Conservation (phyloP, 2,329 filamentous ascomycete species). For the Cercospora sesami region DNA sequence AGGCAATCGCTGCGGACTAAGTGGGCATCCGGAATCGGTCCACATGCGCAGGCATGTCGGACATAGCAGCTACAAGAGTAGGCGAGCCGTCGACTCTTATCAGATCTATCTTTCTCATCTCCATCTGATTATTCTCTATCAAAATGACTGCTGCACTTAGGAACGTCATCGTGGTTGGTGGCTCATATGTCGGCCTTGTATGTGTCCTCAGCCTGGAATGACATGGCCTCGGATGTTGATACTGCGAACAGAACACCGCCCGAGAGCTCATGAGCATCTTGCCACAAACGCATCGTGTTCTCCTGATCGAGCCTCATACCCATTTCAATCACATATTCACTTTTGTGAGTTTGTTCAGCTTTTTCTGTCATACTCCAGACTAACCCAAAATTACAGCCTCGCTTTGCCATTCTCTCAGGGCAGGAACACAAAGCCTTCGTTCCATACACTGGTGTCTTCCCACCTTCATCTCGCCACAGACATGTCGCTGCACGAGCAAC, state of each 20-base stretch:
- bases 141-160: constrained; percentile 15
- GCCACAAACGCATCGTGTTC: constrained; percentile 21
- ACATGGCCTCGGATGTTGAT: background rate
- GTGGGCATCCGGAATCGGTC: background rate
- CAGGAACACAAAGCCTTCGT: constrained; percentile 30
- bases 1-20: background rate
- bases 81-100: background rate
- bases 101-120: background rate
- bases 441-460: constrained; percentile 25
- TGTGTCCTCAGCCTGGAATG: background rate
- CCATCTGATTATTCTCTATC: background rate
- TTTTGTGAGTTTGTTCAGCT: constrained; percentile 16
- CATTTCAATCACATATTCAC: constrained; percentile 31
- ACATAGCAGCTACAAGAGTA: background rate
- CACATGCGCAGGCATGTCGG: background rate
- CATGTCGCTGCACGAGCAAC: constrained; percentile 23
- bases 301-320: constrained; percentile 27
- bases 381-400: constrained; percentile 17
- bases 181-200: constrained; percentile 27
- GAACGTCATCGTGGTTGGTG: constrained; percentile 29
- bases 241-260: constrained; percentile 17
- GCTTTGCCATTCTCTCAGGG: constrained; percentile 26
- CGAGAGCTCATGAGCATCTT: constrained; percentile 25
- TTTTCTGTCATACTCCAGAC: background rate
- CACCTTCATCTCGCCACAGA: constrained; percentile 15